Conservation (phyloP, 2,329 filamentous ascomycete genomes). For the Camillea tinctor region DNA sequence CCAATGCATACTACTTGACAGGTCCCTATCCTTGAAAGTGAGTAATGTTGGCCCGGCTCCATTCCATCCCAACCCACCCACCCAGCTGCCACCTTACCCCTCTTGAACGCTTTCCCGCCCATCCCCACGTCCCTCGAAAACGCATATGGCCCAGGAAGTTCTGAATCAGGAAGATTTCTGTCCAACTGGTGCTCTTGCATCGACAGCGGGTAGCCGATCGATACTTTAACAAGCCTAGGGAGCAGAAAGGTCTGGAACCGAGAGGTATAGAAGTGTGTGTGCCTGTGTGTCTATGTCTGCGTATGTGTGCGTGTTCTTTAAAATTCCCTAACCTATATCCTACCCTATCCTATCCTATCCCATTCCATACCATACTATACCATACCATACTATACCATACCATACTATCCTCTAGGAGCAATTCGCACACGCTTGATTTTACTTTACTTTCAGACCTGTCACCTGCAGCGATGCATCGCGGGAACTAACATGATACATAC, state of each 20-base stretch:
- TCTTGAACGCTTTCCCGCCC: background rate
- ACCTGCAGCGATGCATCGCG: background rate
- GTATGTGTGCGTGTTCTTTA: no score
- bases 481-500: background rate
- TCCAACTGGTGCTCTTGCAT: background rate
- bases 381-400: no score
- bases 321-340: no score
- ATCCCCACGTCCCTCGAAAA: background rate
- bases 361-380: no score
- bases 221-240: background rate
- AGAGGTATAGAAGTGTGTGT: no score
- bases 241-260: background rate
- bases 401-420: background rate
- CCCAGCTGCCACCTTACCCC: background rate
- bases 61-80: no score
- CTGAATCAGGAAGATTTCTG: background rate
- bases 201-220: background rate
- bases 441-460: background rate
- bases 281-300: no score
- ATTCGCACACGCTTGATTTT: no score
- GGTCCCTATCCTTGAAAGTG: background rate
- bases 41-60: background rate
- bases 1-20: background rate
- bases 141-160: background rate
- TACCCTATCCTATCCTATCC: no score